Percentiles rank a stretch among this genome's conserved stretches.
Conservation (phyloP, 1,284 basidiomycete genomes). For the Fomitopsis pinicola region DNA sequence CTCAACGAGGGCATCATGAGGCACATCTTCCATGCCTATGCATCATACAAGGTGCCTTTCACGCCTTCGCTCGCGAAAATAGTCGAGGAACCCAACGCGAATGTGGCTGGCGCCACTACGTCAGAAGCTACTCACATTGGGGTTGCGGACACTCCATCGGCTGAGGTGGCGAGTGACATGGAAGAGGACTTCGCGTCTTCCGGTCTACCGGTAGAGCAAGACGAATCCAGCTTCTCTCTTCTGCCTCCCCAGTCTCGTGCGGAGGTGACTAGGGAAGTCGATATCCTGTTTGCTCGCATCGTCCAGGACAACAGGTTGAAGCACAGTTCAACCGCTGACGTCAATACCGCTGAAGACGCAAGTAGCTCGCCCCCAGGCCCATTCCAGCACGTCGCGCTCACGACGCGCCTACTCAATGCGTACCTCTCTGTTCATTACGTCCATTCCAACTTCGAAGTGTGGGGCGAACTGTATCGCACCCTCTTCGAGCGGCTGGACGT, state of each 20-base stretch:
- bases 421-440: conserved; percentile 78
- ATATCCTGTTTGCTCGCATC: conserved; percentile 68
- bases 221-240: conserved; percentile 36
- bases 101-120: neutral
- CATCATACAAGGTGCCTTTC: conserved; percentile 74
- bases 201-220: neutral
- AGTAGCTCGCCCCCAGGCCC: conserved; percentile 18
- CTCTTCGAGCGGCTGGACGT: conserved; percentile 43
- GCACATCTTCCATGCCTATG: conserved; percentile 87
- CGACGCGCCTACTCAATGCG: conserved; percentile 70
- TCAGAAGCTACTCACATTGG: neutral
- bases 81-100: conserved; percentile 9
- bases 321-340: neutral
- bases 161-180: neutral
- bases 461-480: conserved; percentile 43
- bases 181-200: neutral
- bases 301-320: conserved; percentile 40
- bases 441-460: conserved; percentile 50
- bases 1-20: conserved; percentile 77
- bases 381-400: conserved; percentile 60
- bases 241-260: conserved; percentile 71
- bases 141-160: neutral
- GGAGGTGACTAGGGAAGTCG: conserved; percentile 74
- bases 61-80: conserved; percentile 42
- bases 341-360: neutral